These are phyloP conservation scores for Pythium oligandrum DNA, from an alignment of 352 stramenopile genomes.

Conservation along the genomic window DNA sequence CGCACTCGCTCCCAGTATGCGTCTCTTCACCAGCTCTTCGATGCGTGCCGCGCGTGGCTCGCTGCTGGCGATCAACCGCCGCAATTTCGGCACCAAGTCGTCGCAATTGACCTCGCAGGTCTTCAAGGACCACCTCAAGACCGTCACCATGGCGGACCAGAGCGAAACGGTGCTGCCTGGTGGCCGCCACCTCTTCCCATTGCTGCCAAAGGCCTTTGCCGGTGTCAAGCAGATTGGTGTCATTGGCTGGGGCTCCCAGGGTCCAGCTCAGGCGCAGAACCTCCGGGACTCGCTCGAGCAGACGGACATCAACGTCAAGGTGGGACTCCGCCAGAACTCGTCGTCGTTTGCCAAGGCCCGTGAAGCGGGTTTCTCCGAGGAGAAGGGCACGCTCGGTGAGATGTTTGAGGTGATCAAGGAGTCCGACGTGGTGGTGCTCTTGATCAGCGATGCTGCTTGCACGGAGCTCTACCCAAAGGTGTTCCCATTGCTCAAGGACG, in stretches of 20 bases:
- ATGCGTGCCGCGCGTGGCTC: slow-evolving; percentile 35
- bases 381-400: slow-evolving; percentile 91
- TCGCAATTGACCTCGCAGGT: slow-evolving; percentile 58
- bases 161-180: slow-evolving; percentile 74
- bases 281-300: slow-evolving; percentile 94
- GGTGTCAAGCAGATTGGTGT: slow-evolving; percentile 97
- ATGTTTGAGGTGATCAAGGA: slow-evolving; percentile 96
- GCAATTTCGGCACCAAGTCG: slow-evolving; percentile 59
- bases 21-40: slow-evolving; percentile 62
- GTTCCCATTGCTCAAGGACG: slow-evolving; percentile 94
- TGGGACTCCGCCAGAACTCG: slow-evolving; percentile 82
- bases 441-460: slow-evolving; percentile 96
- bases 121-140: slow-evolving; percentile 73
- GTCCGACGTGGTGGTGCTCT: slow-evolving; percentile 95
- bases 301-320: slow-evolving; percentile 89
- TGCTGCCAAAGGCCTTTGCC: slow-evolving; percentile 94
- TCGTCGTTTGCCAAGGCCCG: slow-evolving; percentile 76
- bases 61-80: slow-evolving; percentile 30
- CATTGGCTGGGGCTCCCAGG: slow-evolving; percentile 98
- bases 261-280: slow-evolving; percentile 97
- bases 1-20: slow-evolving; percentile 27
- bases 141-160: slow-evolving; percentile 70
- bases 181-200: slow-evolving; percentile 91
- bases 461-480: slow-evolving; percentile 96
- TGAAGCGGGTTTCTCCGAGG: slow-evolving; percentile 91